Percentiles rank a stretch among this genome's conserved stretches.
Conservation (phyloP, 768 basidiomycete species). For the Russula griseocarnosa region DNA sequence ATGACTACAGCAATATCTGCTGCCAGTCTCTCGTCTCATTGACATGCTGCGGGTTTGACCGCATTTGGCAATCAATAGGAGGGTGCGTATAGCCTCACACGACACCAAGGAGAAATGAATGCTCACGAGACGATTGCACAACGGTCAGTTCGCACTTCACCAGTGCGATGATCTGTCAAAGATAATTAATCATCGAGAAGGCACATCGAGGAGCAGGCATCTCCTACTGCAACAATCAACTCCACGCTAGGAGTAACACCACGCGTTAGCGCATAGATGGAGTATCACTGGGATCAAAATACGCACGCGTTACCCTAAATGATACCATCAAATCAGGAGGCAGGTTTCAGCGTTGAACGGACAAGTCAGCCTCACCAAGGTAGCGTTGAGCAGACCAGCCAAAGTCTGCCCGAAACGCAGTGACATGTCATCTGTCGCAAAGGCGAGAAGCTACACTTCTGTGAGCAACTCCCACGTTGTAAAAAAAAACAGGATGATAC, state of each 20-base stretch:
- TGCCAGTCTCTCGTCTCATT: background rate
- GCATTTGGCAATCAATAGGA: background rate
- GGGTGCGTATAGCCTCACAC: background rate
- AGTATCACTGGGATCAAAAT: background rate
- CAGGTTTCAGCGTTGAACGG: background rate
- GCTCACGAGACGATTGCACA: constrained; percentile 45
- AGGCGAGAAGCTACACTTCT: constrained; percentile 58
- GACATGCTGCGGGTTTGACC: background rate
- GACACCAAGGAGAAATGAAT: background rate
- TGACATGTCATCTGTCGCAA: constrained; percentile 83
- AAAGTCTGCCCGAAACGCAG: constrained; percentile 78
- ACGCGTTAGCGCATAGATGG: constrained; percentile 2
- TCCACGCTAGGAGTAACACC: constrained; percentile 36
- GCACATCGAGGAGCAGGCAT: background rate
- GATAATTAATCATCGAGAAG: constrained; percentile 19
- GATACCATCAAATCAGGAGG: background rate
- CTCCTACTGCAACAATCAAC: constrained; percentile 41
- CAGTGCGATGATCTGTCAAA: constrained; percentile 44
- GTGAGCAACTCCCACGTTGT: background rate
- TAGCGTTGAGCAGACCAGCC: constrained; percentile 82
- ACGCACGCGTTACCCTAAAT: constrained; percentile 34
- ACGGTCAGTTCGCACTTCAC: constrained; percentile 43
- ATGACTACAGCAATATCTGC: background rate
- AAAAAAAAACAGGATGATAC: background rate
- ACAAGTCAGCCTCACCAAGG: constrained; percentile 46